phyloP scores from a whole-genome alignment of 2,329 filamentous ascomycete species.

The Lojkania enalia region DNA sequence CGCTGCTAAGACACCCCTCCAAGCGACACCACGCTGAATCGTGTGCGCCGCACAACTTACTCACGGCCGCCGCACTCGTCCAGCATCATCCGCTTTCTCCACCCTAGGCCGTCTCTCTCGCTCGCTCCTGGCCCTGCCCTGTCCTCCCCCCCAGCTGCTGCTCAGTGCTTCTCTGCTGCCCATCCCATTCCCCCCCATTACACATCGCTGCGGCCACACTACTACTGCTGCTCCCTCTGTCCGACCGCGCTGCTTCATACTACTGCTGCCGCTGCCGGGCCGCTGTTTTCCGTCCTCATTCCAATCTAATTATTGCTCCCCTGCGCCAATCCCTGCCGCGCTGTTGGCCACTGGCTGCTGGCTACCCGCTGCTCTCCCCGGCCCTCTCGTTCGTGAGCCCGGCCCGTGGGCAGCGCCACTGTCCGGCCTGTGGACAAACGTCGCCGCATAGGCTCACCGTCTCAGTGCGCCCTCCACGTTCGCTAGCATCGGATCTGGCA shows the following conservation, averaged over 20 bases:
- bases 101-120: slow-evolving; percentile 1
- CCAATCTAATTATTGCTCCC: no score
- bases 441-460: slow-evolving; percentile 33
- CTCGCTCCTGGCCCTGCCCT: slow-evolving; percentile 5
- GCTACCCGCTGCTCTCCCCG: slow-evolving; percentile 13
- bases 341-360: background rate
- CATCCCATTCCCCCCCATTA: background rate
- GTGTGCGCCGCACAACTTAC: slow-evolving; percentile 4
- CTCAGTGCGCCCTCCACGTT: slow-evolving; percentile 13
- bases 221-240: background rate
- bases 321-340: background rate
- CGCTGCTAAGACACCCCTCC: background rate
- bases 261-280: no score
- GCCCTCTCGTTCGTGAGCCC: slow-evolving; percentile 31
- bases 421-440: slow-evolving; percentile 34
- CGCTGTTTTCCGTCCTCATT: no score
- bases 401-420: slow-evolving; percentile 33
- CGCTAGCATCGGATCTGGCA: slow-evolving; percentile 29
- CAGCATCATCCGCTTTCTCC: background rate
- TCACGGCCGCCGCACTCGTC: background rate
- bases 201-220: background rate
- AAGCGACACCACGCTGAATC: slow-evolving; percentile 11
- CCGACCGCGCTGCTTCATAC: no score
- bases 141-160: background rate
- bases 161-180: background rate